Conservation (phyloP, 805 yeast species). For the Kluyveromyces lactis region DNA sequence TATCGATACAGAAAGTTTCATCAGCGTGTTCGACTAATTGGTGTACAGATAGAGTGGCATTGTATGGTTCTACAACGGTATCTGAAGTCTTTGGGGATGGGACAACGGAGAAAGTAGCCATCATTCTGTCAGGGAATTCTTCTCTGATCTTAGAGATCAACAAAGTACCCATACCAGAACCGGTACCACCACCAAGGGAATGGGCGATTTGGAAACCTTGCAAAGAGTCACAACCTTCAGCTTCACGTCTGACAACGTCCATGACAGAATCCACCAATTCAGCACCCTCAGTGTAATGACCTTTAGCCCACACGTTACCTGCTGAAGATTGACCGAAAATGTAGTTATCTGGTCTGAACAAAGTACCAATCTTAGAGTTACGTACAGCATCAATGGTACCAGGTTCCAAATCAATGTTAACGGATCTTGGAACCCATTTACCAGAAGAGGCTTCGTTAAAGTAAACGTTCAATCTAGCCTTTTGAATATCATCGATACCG, state of each 20-base stretch:
- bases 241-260: conserved; percentile 89
- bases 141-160: conserved; percentile 80
- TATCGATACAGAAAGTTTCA: conserved; percentile 92
- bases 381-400: conserved; percentile 85
- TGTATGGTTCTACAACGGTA: conserved; percentile 92
- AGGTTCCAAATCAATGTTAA: conserved; percentile 87
- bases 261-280: conserved; percentile 84
- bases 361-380: conserved; percentile 70
- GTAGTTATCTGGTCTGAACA: conserved; percentile 88
- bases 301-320: conserved; percentile 96
- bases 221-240: conserved; percentile 84
- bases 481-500: conserved; percentile 48
- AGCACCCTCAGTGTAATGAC: conserved; percentile 95
- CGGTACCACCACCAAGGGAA: conserved; percentile 88
- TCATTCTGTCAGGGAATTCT: conserved; percentile 92
- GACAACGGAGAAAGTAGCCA: conserved; percentile 89
- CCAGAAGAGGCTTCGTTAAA: conserved; percentile 82
- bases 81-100: conserved; percentile 89
- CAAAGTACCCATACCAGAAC: conserved; percentile 93
- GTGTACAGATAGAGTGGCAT: conserved; percentile 83
- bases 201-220: conserved; percentile 92
- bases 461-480: conserved; percentile 64
- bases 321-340: conserved; percentile 89
- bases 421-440: conserved; percentile 90
- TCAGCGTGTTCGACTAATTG: conserved; percentile 86